A percentile compares a stretch with the other conserved stretches of the same genome.
These are phyloP conservation scores for Ettlia oleoabundans DNA, from an alignment of 139 green algal species.

Conservation along the genomic window DNA sequence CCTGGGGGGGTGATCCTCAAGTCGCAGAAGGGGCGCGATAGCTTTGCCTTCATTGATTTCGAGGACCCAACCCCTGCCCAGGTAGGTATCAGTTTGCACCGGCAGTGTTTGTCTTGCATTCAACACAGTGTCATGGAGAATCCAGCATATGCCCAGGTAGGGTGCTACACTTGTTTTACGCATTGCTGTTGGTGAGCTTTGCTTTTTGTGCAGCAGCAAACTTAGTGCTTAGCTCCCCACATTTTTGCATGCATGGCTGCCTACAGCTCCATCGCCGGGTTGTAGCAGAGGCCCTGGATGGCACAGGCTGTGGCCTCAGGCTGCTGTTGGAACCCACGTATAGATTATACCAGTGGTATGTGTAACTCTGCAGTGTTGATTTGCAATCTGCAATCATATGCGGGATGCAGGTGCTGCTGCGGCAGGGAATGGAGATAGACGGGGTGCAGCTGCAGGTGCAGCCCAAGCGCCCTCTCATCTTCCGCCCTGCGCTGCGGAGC, in stretches of 20 bases:
- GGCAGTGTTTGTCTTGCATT: background rate
- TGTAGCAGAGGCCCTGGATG: too few relatives aligned
- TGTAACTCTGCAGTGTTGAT: slow-evolving; percentile 5
- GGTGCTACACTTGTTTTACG: too few relatives aligned
- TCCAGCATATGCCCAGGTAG: too few relatives aligned
- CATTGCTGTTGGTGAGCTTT: too few relatives aligned
- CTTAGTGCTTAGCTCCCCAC: too few relatives aligned
- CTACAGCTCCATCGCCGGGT: too few relatives aligned
- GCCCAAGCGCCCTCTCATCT: slow-evolving; percentile 52
- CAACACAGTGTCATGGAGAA: too few relatives aligned
- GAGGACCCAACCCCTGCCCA: slow-evolving; percentile 36
- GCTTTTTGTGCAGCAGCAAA: too few relatives aligned
- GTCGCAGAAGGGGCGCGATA: slow-evolving; percentile 47
- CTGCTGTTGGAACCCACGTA: too few relatives aligned
- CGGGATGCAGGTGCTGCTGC: slow-evolving; percentile 12
- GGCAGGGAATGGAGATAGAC: slow-evolving; percentile 8
- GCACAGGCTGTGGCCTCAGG: too few relatives aligned
- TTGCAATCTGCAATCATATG: background rate
- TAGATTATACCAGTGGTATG: too few relatives aligned
- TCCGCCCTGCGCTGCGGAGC: slow-evolving; percentile 1
- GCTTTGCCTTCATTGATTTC: slow-evolving; percentile 68
- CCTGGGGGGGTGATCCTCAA: slow-evolving; percentile 58
- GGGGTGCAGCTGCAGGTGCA: slow-evolving; percentile 34
- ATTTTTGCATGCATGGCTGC: too few relatives aligned
- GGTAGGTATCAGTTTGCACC: background rate